Evolutionary conservation across 257 asterid species (phyloP).

Genomic region (Galeopsis tetrahit): DNA sequence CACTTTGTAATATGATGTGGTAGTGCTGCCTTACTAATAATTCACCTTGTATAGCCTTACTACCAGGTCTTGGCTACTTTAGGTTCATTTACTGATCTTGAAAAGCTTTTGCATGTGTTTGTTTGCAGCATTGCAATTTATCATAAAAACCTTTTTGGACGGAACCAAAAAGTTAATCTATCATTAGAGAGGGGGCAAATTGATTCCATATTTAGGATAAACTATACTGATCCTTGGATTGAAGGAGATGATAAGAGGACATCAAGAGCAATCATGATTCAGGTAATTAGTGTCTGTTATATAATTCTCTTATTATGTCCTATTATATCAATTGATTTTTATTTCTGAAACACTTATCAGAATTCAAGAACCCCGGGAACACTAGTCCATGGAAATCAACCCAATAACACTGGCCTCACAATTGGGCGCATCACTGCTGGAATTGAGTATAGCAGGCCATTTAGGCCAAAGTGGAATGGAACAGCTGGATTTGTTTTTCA

Average conservation of each 20-base stretch:
- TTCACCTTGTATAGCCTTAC: not conserved
- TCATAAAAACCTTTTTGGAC: slow-evolving; percentile 91
- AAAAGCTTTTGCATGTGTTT: slow-evolving; percentile 28
- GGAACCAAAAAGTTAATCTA: slow-evolving; percentile 93
- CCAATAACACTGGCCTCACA: slow-evolving; percentile 62
- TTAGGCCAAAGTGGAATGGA: slow-evolving; percentile 95
- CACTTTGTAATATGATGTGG: not conserved
- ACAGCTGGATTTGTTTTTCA: slow-evolving; percentile 85
- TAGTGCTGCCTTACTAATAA: slow-evolving; percentile 10
- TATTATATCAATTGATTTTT: slow-evolving; percentile 30
- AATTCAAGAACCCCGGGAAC: slow-evolving; percentile 97
- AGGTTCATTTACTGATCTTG: slow-evolving; percentile 9
- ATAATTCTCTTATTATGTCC: slow-evolving; percentile 19
- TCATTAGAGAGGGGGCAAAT: slow-evolving; percentile 96
- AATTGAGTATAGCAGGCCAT: slow-evolving; percentile 89
- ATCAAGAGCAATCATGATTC: slow-evolving; percentile 92
- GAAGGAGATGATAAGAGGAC: slow-evolving; percentile 99
- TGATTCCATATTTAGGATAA: slow-evolving; percentile 87
- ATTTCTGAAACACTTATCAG: slow-evolving; percentile 44
- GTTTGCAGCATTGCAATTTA: slow-evolving; percentile 86
- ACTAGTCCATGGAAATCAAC: slow-evolving; percentile 93
- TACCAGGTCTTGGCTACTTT: slow-evolving; percentile 21
- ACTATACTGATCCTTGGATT: slow-evolving; percentile 96
- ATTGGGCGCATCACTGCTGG: slow-evolving; percentile 93
- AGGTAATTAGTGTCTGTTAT: slow-evolving; percentile 52